A percentile compares a stretch with the other conserved stretches of the same genome.
Evolutionary conservation across 306 rosid genomes (phyloP).

Genomic region (Vigna radiata): DNA sequence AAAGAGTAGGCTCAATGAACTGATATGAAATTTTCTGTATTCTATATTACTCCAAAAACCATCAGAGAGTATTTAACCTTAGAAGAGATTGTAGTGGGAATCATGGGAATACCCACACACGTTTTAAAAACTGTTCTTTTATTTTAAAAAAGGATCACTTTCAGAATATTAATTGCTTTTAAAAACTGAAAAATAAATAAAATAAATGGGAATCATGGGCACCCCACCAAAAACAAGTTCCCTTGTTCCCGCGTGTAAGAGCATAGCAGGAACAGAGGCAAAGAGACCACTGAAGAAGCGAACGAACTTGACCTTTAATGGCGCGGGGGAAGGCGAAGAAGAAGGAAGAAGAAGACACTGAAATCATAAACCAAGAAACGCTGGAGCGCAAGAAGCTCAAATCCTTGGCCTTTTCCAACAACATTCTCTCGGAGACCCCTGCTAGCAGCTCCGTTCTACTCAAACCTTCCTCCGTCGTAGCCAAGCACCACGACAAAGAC

Average conservation of each 20-base stretch:
- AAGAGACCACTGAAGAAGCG: background rate
- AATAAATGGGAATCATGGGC: too few relatives aligned
- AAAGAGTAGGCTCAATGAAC: too few relatives aligned
- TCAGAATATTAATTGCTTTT: too few relatives aligned
- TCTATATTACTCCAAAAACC: too few relatives aligned
- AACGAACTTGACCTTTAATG: slow-evolving; percentile 22
- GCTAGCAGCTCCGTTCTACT: slow-evolving; percentile 50
- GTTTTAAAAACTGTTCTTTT: too few relatives aligned
- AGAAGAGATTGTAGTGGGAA: too few relatives aligned
- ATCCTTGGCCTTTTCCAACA: slow-evolving; percentile 66
- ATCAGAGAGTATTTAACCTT: too few relatives aligned
- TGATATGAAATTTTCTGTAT: too few relatives aligned
- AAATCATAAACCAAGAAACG: slow-evolving; percentile 46
- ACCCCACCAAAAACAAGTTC: background rate
- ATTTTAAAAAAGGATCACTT: too few relatives aligned
- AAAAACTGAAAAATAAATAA: too few relatives aligned
- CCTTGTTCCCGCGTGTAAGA: slow-evolving; percentile 32
- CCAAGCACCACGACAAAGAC: slow-evolving; percentile 84
- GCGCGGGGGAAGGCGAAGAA: slow-evolving; percentile 51
- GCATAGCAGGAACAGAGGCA: background rate
- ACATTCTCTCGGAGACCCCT: slow-evolving; percentile 61
- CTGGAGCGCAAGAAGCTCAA: slow-evolving; percentile 75
- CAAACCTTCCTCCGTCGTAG: slow-evolving; percentile 67
- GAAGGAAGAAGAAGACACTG: background rate
- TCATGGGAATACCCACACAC: too few relatives aligned